phyloP scores from a whole-genome alignment of 1,139 yeast genomes.

The Suhomyces ambrosiae region DNA sequence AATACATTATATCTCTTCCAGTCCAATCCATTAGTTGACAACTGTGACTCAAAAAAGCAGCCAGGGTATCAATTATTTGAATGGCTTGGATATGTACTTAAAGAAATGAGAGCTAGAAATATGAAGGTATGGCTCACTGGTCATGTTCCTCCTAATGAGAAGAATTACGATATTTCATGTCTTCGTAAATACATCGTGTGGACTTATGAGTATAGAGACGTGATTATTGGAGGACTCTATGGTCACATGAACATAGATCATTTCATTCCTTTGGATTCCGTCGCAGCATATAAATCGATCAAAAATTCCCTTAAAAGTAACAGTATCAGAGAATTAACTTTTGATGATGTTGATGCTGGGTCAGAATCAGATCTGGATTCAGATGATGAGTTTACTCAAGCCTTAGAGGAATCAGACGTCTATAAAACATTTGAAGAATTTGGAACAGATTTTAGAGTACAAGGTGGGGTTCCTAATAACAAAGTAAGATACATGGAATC shows the following conservation, averaged over 20 bases:
- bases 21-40: conserved; percentile 79
- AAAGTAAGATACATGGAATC: conserved; percentile 64
- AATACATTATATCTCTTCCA: conserved; percentile 77
- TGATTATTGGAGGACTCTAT: conserved; percentile 77
- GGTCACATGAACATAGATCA: conserved; percentile 93
- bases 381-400: conserved; percentile 15
- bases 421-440: conserved; percentile 11
- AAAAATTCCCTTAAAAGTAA: conserved; percentile 14
- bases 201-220: conserved; percentile 80
- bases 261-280: conserved; percentile 74
- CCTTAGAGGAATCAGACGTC: conserved; percentile 11
- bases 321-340: conserved; percentile 5
- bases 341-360: not conserved
- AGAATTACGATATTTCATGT: conserved; percentile 73
- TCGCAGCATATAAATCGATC: conserved; percentile 62
- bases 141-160: conserved; percentile 84
- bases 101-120: conserved; percentile 70
- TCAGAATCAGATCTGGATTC: conserved; percentile 6
- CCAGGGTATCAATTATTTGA: conserved; percentile 78
- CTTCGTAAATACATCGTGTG: conserved; percentile 73
- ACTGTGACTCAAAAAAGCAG: conserved; percentile 68
- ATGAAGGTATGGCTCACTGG: conserved; percentile 88
- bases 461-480: conserved; percentile 66
- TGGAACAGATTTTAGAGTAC: conserved; percentile 23
- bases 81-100: conserved; percentile 76